phyloP scores from a whole-genome alignment of 192 early-diverging fungal genomes.

The Cetraspora pellucida region DNA sequence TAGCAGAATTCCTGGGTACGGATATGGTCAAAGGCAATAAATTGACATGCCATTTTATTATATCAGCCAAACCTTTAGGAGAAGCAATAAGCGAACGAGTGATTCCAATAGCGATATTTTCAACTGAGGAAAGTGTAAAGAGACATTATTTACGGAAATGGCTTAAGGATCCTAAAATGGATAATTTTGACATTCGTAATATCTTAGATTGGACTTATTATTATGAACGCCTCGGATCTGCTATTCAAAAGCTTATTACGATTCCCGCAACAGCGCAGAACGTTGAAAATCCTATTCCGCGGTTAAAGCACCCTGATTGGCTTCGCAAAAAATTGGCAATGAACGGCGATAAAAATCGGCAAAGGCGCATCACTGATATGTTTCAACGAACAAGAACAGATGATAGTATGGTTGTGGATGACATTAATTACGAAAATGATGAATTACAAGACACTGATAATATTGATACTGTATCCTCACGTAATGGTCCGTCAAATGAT shows the following conservation, averaged over 20 bases:
- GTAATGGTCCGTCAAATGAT: constrained; percentile 35
- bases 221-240: constrained; percentile 89
- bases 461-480: background rate
- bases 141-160: constrained; percentile 89
- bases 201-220: constrained; percentile 99
- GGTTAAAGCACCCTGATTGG: constrained; percentile 95
- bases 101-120: constrained; percentile 93
- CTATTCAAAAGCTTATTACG: constrained; percentile 96
- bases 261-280: constrained; percentile 98
- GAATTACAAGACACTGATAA: no score
- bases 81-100: constrained; percentile 83
- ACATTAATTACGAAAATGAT: constrained; percentile 23
- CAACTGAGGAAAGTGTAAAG: constrained; percentile 72
- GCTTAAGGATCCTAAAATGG: constrained; percentile 79
- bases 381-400: constrained; percentile 64
- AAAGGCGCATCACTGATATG: constrained; percentile 83
- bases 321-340: constrained; percentile 76
- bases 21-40: constrained; percentile 99
- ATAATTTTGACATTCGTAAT: constrained; percentile 83
- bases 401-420: constrained; percentile 41
- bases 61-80: constrained; percentile 80
- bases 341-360: constrained; percentile 69
- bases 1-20: constrained; percentile 97
- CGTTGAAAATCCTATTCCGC: constrained; percentile 89
- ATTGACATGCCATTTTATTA: constrained; percentile 93